Evolutionary conservation across 306 rosid genomes (phyloP), one percentile per base, ranked within the genome.

Genomic region (Aeschynomene evenia): DNA sequence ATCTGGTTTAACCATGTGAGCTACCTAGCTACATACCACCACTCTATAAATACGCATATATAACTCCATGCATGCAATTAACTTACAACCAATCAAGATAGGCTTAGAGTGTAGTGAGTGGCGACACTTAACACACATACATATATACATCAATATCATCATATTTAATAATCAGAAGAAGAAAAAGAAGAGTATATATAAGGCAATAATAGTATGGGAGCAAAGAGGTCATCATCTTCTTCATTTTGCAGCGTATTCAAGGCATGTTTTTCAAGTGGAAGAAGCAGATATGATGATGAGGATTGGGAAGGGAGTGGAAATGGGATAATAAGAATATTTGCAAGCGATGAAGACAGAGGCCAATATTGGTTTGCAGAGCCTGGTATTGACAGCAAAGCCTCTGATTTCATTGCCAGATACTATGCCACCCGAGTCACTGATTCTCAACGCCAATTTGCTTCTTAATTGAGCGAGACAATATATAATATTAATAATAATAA

Each of bases 371-470:
- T 83, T 21, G 91, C 88, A 2, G 96, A 90, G 71, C 96, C 96
- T 34, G 95, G 95, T 26, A 87, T 90, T 57, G 96, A 90, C 62
- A 81, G 84, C 18, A 87, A 79, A 66, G 96, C 96, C 14, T 60
- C 89, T 34, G 94, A 71, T 55, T 87, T 87, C 85, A 90, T 90
- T 66, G 84, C 86, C 28, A 82, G 79, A 65, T 87, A 87, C 83
- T 80, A 90, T 14, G 90, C 80, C 4, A 9, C 75, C 5, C 82
- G 90, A 13, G 87, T 85, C 66, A 78, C 93, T 1, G 89, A 83
- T 15, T 71, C 86, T 2, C 76, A 83, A 5, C 31, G 52, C 70
- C 82, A 80, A 66, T 68, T 76, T 49, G 72, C 86, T 3, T 69
- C 82, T 68, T 73, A 28, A 59, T 24, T n/a, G n/a, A n/a, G n/a